Evolutionary conservation across 2,329 filamentous ascomycete genomes (phyloP).

Genomic region (Rugonectria rugulosa): DNA sequence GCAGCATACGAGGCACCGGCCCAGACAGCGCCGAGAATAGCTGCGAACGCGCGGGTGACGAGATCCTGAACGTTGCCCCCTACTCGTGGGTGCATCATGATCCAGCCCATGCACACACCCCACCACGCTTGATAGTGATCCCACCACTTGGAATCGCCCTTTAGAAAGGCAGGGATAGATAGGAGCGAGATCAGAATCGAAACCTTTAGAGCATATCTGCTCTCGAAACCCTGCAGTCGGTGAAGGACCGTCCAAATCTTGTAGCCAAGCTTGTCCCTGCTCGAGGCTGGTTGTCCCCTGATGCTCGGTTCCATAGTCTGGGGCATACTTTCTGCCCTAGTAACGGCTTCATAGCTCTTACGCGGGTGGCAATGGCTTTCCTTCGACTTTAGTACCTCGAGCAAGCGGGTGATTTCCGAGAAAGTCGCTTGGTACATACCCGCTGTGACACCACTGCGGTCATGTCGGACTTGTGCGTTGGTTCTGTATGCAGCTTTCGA

Average conservation of each 20-base stretch:
- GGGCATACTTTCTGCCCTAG: conserved; percentile 44
- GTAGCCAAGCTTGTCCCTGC: conserved; percentile 52
- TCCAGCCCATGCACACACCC: conserved; percentile 64
- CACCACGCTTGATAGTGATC: conserved; percentile 64
- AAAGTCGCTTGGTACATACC: conserved; percentile 58
- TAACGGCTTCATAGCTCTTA: conserved; percentile 31
- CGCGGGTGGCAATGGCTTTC: conserved; percentile 41
- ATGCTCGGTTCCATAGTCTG: conserved; percentile 50
- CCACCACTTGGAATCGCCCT: conserved; percentile 58
- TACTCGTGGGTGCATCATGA: conserved; percentile 58
- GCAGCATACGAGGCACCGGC: conserved; percentile 60
- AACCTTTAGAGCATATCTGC: conserved; percentile 64
- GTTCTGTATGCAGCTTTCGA: conserved; percentile 60
- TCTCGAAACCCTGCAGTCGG: conserved; percentile 64
- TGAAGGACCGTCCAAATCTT: conserved; percentile 59
- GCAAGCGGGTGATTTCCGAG: conserved; percentile 51
- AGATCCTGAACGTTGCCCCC: conserved; percentile 67
- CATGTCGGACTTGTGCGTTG: conserved; percentile 65
- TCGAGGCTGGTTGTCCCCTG: conserved; percentile 43
- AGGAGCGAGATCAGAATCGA: conserved; percentile 59
- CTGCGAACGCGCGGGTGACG: conserved; percentile 57
- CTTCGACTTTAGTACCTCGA: conserved; percentile 51
- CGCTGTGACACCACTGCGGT: conserved; percentile 64
- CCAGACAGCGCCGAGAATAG: conserved; percentile 62
- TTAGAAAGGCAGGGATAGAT: conserved; percentile 62